Conservation (phyloP, 2,329 filamentous ascomycete species). For the Orbilia brochopaga region DNA sequence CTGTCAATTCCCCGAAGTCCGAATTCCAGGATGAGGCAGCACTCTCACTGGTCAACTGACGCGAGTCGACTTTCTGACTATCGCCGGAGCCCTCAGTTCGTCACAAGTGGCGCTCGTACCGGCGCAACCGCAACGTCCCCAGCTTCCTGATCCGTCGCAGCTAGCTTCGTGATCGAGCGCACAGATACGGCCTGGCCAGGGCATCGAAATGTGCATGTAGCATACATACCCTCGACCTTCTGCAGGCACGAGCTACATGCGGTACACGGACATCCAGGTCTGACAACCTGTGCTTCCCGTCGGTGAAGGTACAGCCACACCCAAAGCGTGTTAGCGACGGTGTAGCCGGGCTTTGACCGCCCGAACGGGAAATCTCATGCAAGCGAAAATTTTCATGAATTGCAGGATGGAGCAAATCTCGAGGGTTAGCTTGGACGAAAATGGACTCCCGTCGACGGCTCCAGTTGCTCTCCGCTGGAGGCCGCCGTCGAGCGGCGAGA, state of each 20-base stretch:
- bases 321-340: constrained; percentile 47
- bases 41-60: background rate
- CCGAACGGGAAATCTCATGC: constrained; percentile 49
- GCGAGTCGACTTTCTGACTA: background rate
- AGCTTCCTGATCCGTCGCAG: constrained; percentile 4
- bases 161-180: background rate
- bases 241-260: constrained; percentile 42
- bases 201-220: constrained; percentile 10
- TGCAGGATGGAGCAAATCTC: background rate
- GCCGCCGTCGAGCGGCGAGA: constrained; percentile 9
- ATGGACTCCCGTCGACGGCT: constrained; percentile 43
- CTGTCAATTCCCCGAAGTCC: constrained; percentile 30
- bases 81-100: background rate
- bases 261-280: constrained; percentile 29
- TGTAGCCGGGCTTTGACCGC: constrained; percentile 49
- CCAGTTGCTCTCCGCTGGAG: constrained; percentile 34
- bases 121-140: constrained; percentile 4
- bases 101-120: background rate
- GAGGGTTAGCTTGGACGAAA: constrained; percentile 50
- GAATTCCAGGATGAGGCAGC: constrained; percentile 9
- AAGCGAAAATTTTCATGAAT: constrained; percentile 46
- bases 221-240: constrained; percentile 6
- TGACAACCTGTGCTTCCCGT: constrained; percentile 23
- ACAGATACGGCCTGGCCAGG: constrained; percentile 21
- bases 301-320: constrained; percentile 43